Base-by-base conservation (phyloP, 129 eudicot species). In the Erigeron canadensis region DNA sequence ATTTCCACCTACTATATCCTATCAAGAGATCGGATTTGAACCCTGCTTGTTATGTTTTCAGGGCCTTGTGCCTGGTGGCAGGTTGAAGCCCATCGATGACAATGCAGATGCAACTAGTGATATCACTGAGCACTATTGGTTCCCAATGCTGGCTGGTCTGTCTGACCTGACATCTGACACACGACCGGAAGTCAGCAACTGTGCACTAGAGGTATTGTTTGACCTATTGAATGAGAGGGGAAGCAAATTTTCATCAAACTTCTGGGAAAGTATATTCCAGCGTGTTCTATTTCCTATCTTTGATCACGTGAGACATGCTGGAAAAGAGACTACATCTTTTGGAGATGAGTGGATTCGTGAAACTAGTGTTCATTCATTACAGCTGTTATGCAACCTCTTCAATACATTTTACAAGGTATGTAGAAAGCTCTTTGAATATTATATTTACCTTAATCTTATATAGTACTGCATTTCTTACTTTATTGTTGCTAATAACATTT, bases 31-130 rank as follows among this genome's bases (percentile, higher is more conserved):
- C 8, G n/a, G 50, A n/a, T 40, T 16, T 48, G 70, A 67, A 55
- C 51, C 51, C 40, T 43, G 23, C 59, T 10, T 74, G 65, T 6
- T 40, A 8, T 62, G 10, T 76, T 84, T 68, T 66, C 87, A 93
- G 98, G 99, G 99, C 58, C 96, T 90, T 45, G 84, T 94, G 84
- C 97, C 99, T 15, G 97, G 99, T 86, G 96, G 94, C 70, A 80
- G 83, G 73, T 67, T 94, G 78, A 90, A 90, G 74, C 99, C 96
- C 51, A 81, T 94, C 75, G 88, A 90, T 74, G 80, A 62, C 40
- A 56, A 72, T 73, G 77, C 77, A n/a, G 96, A 89, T 81, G 84
- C 78, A 77, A 83, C 79, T 65, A 81, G 43, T 43, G 99, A 94
- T 62, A 87, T 94, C 77, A 87, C 97, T 1, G 99, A 94, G 86